phyloP scores from a whole-genome alignment of 768 basidiomycete genomes.

The Amanita inopinata region DNA sequence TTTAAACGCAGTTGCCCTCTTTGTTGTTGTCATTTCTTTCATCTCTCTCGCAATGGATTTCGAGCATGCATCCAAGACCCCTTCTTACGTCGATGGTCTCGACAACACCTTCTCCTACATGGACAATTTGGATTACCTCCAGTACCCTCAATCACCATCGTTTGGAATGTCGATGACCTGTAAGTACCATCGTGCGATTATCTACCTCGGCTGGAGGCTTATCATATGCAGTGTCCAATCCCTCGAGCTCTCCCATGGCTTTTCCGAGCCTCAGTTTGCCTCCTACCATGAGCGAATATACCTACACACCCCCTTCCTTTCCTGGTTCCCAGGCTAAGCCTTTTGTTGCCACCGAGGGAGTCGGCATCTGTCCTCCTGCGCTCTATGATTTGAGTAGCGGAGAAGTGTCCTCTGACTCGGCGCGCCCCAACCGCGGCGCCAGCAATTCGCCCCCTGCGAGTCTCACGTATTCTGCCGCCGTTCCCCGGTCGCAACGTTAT shows the following conservation, averaged over 20 bases:
- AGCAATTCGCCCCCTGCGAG: constrained; percentile 36
- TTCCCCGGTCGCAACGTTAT: constrained; percentile 66
- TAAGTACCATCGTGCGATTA: too few relatives aligned
- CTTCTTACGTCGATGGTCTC: constrained; percentile 38
- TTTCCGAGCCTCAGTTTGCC: constrained; percentile 54
- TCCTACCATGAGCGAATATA: constrained; percentile 41
- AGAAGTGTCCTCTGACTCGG: constrained; percentile 64
- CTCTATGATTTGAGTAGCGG: constrained; percentile 63
- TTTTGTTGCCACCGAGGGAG: constrained; percentile 57
- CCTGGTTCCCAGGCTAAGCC: constrained; percentile 46
- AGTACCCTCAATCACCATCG: constrained; percentile 49
- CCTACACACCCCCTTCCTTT: constrained; percentile 43
- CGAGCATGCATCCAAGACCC: constrained; percentile 33
- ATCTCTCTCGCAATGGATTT: constrained; percentile 35
- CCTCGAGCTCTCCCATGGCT: constrained; percentile 51
- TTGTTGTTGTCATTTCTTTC: constrained; percentile 24
- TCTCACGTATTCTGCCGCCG: constrained; percentile 46
- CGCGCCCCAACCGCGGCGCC: constrained; percentile 62
- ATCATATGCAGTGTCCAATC: constrained; percentile 38
- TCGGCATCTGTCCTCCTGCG: constrained; percentile 60
- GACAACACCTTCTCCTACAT: constrained; percentile 39
- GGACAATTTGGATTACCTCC: constrained; percentile 54
- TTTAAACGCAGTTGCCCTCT: constrained; percentile 9
- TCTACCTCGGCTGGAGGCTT: too few relatives aligned
- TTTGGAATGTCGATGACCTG: constrained; percentile 59